Evolutionary conservation across 2,329 filamentous ascomycete species (phyloP).

Genomic region (Aspergillus alliaceus): DNA sequence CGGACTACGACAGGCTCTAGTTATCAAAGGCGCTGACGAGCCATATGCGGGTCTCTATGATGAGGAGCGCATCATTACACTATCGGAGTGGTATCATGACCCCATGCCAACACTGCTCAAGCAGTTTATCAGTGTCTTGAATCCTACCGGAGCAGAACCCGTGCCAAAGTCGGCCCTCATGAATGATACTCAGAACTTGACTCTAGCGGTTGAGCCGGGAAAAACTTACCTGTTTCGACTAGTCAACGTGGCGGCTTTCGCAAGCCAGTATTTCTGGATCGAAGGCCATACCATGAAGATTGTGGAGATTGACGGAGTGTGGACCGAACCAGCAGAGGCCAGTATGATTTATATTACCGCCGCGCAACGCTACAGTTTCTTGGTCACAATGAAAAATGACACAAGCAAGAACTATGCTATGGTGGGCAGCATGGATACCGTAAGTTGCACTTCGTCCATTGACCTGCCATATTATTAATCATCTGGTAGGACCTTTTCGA

Average conservation of each 20-base stretch:
- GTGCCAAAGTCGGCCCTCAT: constrained; percentile 65
- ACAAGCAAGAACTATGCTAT: constrained; percentile 66
- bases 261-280: constrained; percentile 51
- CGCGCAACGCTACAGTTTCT: constrained; percentile 61
- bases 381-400: constrained; percentile 62
- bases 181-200: constrained; percentile 65
- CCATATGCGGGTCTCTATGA: constrained; percentile 1
- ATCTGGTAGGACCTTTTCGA: neutral
- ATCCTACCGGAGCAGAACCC: constrained; percentile 63
- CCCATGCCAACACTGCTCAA: neutral
- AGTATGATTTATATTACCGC: constrained; percentile 66
- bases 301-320: constrained; percentile 72
- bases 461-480: constrained; percentile 23
- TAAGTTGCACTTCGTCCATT: constrained; percentile 26
- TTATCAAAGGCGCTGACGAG: constrained; percentile 62
- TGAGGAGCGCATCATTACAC: neutral
- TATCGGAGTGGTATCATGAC: constrained; percentile 5
- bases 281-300: constrained; percentile 62
- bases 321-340: constrained; percentile 60
- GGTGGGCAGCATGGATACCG: constrained; percentile 29
- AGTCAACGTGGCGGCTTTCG: constrained; percentile 73
- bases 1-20: constrained; percentile 65
- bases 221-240: constrained; percentile 74
- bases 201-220: constrained; percentile 59
- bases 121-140: constrained; percentile 38